Evolutionary conservation across 768 basidiomycete genomes (phyloP).

Genomic region (Infundibulicybe gibba): DNA sequence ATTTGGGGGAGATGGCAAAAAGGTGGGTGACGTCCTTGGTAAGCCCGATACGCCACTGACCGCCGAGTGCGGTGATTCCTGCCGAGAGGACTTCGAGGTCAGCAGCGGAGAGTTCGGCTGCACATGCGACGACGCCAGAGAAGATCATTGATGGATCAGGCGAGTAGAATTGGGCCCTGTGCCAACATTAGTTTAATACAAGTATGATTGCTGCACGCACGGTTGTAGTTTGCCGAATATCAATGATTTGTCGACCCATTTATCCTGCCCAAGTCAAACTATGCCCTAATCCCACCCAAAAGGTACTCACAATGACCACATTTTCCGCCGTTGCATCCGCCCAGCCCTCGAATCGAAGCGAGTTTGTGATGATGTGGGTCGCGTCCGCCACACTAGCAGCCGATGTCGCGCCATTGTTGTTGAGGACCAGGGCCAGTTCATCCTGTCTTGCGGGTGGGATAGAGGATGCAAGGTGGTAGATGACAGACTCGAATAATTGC

Average conservation of each 20-base stretch:
- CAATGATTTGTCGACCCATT: conserved; percentile 70
- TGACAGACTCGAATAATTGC: conserved; percentile 35
- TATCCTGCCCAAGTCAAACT: conserved; percentile 30
- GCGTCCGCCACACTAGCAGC: conserved; percentile 29
- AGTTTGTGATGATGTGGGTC: conserved; percentile 57
- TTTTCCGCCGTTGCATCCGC: conserved; percentile 31
- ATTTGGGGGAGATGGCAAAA: conserved; percentile 55
- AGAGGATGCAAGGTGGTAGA: conserved; percentile 48
- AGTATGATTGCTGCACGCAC: conserved; percentile 20
- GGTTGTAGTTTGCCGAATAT: conserved; percentile 54
- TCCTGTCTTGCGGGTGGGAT: conserved; percentile 35
- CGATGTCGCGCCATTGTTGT: conserved; percentile 45
- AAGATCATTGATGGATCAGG: conserved; percentile 77
- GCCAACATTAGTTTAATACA: conserved; percentile 2
- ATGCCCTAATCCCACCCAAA: background rate
- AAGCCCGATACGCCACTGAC: conserved; percentile 73
- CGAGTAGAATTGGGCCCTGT: conserved; percentile 62
- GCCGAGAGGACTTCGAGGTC: conserved; percentile 75
- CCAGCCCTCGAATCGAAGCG: conserved; percentile 53
- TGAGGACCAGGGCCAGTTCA: conserved; percentile 45
- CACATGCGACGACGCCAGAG: conserved; percentile 76
- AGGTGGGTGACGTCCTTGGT: conserved; percentile 87
- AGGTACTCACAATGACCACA: conserved; percentile 28
- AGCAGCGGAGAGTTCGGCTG: conserved; percentile 55
- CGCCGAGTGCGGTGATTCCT: conserved; percentile 73